A percentile compares a stretch with the other conserved stretches of the same genome.
These are phyloP conservation scores for Zizania latifolia DNA, from an alignment of 176 grass and related monocot species.

Conservation along the genomic window DNA sequence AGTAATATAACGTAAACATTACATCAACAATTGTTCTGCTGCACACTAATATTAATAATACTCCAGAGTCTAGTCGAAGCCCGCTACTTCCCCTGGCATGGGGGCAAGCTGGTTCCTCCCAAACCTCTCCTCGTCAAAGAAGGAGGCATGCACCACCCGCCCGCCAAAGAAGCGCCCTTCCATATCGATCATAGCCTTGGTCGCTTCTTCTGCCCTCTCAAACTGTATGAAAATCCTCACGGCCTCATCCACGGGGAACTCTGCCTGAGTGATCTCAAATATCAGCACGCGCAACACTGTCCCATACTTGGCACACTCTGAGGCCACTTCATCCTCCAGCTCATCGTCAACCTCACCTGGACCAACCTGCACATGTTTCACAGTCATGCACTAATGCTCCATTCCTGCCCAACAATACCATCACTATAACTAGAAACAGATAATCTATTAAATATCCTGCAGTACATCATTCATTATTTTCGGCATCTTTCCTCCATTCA, in stretches of 20 bases:
- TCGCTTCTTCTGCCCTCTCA: conserved; percentile 68
- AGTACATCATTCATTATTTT: not conserved
- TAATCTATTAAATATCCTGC: too few relatives aligned
- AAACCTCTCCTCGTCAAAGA: conserved; percentile 79
- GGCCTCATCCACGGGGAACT: conserved; percentile 65
- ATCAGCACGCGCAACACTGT: conserved; percentile 69
- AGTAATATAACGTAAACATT: not conserved
- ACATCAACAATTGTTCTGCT: not conserved
- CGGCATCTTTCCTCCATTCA: not conserved
- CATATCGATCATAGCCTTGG: conserved; percentile 72
- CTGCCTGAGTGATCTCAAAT: conserved; percentile 87
- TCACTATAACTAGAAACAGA: too few relatives aligned
- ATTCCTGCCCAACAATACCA: too few relatives aligned
- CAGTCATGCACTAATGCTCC: not conserved
- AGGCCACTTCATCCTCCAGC: conserved; percentile 83
- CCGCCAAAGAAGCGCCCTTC: conserved; percentile 81
- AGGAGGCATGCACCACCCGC: conserved; percentile 59
- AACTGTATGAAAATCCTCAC: conserved; percentile 94
- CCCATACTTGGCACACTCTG: conserved; percentile 80
- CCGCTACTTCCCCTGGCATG: conserved; percentile 77
- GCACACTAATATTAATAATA: not conserved
- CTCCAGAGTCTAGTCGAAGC: conserved; percentile 39
- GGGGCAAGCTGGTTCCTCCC: conserved; percentile 76
- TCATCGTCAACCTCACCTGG: conserved; percentile 97
- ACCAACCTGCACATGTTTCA: conserved; percentile 59